phyloP scores from a whole-genome alignment of 139 green algal genomes.

The Gonium pectorale region DNA sequence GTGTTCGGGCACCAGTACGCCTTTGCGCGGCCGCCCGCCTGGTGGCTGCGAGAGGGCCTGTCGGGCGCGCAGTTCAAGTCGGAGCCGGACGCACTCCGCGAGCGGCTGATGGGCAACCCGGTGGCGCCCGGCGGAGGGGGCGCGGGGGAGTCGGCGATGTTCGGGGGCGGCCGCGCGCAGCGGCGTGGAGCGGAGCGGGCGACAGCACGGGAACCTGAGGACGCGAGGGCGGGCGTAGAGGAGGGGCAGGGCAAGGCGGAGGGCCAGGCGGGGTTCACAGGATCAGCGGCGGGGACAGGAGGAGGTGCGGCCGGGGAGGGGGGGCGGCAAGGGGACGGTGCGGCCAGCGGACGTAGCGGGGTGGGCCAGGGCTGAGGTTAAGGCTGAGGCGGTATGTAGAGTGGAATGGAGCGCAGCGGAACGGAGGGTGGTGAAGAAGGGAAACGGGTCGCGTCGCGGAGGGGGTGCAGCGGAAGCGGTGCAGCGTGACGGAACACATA shows the following conservation, averaged over 20 bases:
- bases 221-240: no score
- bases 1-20: slow-evolving; percentile 58
- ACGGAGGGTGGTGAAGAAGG: no score
- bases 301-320: neutral
- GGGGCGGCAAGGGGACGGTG: no score
- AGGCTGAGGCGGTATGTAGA: no score
- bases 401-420: no score
- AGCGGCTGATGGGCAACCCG: slow-evolving; percentile 25
- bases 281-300: neutral
- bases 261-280: no score
- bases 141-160: neutral
- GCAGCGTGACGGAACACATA: no score
- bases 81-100: slow-evolving; percentile 27
- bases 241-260: no score
- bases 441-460: no score
- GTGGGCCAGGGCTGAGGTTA: no score
- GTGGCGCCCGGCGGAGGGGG: neutral
- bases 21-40: slow-evolving; percentile 43
- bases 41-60: slow-evolving; percentile 29
- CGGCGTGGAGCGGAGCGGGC: neutral
- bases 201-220: neutral
- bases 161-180: neutral
- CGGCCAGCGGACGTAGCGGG: no score
- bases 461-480: no score
- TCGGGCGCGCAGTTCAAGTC: slow-evolving; percentile 3